Evolutionary conservation across 345 rosid species (phyloP).

Genomic region (Balakata baccata): DNA sequence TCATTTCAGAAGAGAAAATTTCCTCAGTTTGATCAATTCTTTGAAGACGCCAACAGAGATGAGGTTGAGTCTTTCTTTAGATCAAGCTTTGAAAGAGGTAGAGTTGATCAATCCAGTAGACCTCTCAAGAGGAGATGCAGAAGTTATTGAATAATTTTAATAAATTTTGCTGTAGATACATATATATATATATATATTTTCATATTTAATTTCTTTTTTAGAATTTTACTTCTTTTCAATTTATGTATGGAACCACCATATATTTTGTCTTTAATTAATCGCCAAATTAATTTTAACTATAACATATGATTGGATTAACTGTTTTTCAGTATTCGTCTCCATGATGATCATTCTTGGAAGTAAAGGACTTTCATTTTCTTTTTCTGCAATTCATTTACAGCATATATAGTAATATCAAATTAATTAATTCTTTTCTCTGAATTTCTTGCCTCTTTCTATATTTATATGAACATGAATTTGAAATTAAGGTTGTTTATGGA

Average conservation of each 20-base stretch:
- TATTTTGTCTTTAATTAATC: neutral
- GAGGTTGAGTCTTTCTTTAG: conserved; percentile 54
- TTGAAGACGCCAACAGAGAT: conserved; percentile 37
- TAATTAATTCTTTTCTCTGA: neutral
- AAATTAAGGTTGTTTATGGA: neutral
- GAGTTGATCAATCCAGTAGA: conserved; percentile 3
- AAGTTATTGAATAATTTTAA: conserved; percentile 17
- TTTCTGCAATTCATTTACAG: too few relatives aligned
- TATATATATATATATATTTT: neutral
- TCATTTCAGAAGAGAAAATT: conserved; percentile 30
- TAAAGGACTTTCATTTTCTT: neutral
- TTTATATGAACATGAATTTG: neutral
- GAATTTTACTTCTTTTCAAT: neutral
- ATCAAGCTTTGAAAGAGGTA: conserved; percentile 20
- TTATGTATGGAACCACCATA: neutral
- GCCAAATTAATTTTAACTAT: neutral
- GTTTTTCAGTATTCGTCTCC: too few relatives aligned
- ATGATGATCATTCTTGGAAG: neutral
- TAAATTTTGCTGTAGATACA: neutral
- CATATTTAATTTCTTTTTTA: neutral
- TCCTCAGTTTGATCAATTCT: conserved; percentile 27
- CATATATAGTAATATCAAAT: too few relatives aligned
- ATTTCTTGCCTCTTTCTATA: neutral
- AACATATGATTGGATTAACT: too few relatives aligned
- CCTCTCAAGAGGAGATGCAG: conserved; percentile 41